A percentile compares a stretch with the other conserved stretches of the same genome.
Evolutionary conservation across 2,329 filamentous ascomycete genomes (phyloP).

Genomic region (Aquanectria penicillioides): DNA sequence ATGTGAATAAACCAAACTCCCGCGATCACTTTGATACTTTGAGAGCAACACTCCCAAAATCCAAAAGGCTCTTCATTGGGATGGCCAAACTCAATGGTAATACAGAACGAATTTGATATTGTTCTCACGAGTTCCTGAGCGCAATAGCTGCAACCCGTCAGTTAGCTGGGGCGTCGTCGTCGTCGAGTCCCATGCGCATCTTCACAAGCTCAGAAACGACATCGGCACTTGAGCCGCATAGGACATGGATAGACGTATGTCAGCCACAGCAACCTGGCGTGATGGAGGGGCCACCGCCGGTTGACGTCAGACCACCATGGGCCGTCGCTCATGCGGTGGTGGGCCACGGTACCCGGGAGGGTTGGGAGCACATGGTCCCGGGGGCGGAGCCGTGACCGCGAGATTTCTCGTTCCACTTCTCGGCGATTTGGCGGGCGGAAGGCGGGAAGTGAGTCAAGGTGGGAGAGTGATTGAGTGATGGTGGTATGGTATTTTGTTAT

Average conservation of each 20-base stretch:
- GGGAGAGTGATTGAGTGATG: conserved; percentile 19
- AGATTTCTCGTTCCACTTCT: conserved; percentile 20
- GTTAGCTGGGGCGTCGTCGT: not conserved
- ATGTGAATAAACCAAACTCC: no score
- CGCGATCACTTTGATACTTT: no score
- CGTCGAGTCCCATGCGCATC: not conserved
- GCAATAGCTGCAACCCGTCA: not conserved
- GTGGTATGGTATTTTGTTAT: conserved; percentile 23
- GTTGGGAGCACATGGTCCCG: not conserved
- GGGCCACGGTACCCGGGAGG: conserved; percentile 11
- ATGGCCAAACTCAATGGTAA: no score
- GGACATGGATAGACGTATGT: conserved; percentile 21
- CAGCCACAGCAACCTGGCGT: conserved; percentile 34
- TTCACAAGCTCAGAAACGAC: not conserved
- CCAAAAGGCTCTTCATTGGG: no score
- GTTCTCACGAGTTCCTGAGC: no score
- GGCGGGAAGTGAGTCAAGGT: conserved; percentile 8
- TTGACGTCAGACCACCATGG: conserved; percentile 38
- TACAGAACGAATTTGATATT: no score
- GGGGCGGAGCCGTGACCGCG: conserved; percentile 1
- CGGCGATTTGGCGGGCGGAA: conserved; percentile 5
- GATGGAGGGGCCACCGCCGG: conserved; percentile 19
- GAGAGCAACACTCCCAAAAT: no score
- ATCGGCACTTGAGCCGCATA: not conserved
- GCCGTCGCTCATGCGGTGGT: conserved; percentile 35